Conservation (phyloP, 305 asterid genomes). For the Solanum hybrid region DNA sequence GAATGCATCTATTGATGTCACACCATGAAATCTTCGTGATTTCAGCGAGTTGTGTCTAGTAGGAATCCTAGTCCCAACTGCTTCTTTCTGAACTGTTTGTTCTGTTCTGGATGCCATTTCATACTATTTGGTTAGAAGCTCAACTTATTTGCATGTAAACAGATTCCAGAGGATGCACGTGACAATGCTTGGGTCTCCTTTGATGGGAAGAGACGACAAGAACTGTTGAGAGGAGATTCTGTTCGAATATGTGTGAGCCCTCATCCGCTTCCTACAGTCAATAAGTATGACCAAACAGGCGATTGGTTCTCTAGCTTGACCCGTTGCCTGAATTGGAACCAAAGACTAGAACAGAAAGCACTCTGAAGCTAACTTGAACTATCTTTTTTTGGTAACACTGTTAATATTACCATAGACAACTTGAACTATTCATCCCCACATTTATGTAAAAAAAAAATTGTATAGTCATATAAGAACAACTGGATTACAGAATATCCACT, state of each 20-base stretch:
- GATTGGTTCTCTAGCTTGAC: constrained; percentile 96
- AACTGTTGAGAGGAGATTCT: constrained; percentile 82
- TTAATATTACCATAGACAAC: neutral
- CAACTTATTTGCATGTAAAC: neutral
- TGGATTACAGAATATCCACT: neutral
- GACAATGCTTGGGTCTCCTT: constrained; percentile 97
- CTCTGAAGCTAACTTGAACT: constrained; percentile 27
- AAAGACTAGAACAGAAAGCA: constrained; percentile 91
- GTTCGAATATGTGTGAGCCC: constrained; percentile 80
- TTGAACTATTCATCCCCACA: neutral
- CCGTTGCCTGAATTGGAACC: constrained; percentile 98
- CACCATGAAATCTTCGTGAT: neutral
- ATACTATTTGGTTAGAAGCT: neutral
- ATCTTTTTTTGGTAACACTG: neutral
- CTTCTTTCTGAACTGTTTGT: neutral
- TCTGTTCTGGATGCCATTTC: neutral
- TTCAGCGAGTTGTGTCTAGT: neutral
- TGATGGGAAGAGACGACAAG: constrained; percentile 97
- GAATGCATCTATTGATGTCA: neutral
- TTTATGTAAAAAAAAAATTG: neutral
- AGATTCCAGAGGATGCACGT: constrained; percentile 91
- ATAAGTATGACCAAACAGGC: constrained; percentile 84
- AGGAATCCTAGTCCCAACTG: neutral
- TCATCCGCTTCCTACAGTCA: constrained; percentile 94
- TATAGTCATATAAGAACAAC: neutral